phyloP scores from a whole-genome alignment of 2,329 filamentous ascomycete species.

The Coniella lustricola region DNA sequence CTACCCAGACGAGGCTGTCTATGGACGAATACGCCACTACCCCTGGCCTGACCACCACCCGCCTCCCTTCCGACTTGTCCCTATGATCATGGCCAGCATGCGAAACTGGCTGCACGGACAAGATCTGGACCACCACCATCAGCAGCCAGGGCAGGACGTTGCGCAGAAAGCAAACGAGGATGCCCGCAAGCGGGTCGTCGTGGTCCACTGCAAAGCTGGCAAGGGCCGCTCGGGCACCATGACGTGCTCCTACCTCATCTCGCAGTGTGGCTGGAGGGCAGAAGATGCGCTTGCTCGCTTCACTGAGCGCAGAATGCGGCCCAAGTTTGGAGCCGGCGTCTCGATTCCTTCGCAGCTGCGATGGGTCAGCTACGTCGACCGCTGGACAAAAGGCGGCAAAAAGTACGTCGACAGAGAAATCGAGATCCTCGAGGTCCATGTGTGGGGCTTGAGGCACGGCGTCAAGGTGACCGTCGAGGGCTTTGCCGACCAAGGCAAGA shows the following conservation, averaged over 20 bases:
- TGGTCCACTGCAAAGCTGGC: constrained; percentile 95
- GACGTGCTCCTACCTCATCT: constrained; percentile 82
- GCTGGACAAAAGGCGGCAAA: constrained; percentile 71
- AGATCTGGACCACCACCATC: constrained; percentile 20
- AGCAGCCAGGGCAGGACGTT: constrained; percentile 10
- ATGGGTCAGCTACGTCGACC: constrained; percentile 82
- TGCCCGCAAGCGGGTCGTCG: constrained; percentile 55
- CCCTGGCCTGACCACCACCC: constrained; percentile 98
- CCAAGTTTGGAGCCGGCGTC: constrained; percentile 80
- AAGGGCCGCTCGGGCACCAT: constrained; percentile 90
- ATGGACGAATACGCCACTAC: constrained; percentile 79
- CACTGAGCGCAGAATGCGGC: constrained; percentile 82
- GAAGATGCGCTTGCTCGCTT: constrained; percentile 49
- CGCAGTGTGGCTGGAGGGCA: constrained; percentile 62
- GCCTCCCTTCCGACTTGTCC: constrained; percentile 83
- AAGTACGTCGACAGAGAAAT: constrained; percentile 75
- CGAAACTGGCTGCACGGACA: constrained; percentile 69
- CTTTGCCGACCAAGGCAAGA: constrained; percentile 81
- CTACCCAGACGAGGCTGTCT: constrained; percentile 85
- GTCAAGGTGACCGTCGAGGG: constrained; percentile 84
- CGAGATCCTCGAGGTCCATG: constrained; percentile 81
- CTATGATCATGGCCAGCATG: constrained; percentile 88
- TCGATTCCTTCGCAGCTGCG: constrained; percentile 89
- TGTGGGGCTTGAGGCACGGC: constrained; percentile 81
- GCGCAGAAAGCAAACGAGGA: constrained; percentile 11